Conservation (phyloP, 441 rosid species). For the Brassica hybrid region DNA sequence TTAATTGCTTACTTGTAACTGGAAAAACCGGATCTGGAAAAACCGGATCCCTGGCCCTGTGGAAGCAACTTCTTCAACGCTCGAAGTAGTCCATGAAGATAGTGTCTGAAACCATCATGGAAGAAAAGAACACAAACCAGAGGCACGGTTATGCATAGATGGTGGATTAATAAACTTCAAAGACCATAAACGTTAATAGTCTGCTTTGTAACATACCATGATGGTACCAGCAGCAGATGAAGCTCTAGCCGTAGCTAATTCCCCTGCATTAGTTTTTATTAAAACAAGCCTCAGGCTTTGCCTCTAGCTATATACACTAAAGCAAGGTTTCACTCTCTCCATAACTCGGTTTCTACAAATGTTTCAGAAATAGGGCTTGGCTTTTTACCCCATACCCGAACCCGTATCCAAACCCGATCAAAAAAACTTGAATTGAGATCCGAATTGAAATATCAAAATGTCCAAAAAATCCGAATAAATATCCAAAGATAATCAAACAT, state of each 20-base stretch:
- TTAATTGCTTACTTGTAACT: conserved; percentile 73
- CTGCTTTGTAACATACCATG: conserved; percentile 57
- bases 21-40: conserved; percentile 63
- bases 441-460: too few relatives aligned
- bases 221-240: conserved; percentile 88
- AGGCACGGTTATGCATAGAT: conserved; percentile 4
- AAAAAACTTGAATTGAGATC: too few relatives aligned
- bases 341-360: neutral
- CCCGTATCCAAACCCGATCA: too few relatives aligned
- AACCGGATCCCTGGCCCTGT: conserved; percentile 75
- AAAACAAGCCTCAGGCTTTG: neutral
- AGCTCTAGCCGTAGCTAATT: conserved; percentile 93
- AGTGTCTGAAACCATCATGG: conserved; percentile 59
- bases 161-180: neutral
- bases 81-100: conserved; percentile 93
- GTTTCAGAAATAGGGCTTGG: too few relatives aligned
- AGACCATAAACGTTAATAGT: neutral
- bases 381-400: too few relatives aligned
- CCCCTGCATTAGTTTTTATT: conserved; percentile 61
- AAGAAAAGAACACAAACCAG: conserved; percentile 11
- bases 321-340: conserved; percentile 1
- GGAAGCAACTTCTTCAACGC: conserved; percentile 96
- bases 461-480: too few relatives aligned
- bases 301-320: conserved; percentile 4
- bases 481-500: neutral